phyloP scores from a whole-genome alignment of 805 yeast genomes.

The Candida alai region DNA sequence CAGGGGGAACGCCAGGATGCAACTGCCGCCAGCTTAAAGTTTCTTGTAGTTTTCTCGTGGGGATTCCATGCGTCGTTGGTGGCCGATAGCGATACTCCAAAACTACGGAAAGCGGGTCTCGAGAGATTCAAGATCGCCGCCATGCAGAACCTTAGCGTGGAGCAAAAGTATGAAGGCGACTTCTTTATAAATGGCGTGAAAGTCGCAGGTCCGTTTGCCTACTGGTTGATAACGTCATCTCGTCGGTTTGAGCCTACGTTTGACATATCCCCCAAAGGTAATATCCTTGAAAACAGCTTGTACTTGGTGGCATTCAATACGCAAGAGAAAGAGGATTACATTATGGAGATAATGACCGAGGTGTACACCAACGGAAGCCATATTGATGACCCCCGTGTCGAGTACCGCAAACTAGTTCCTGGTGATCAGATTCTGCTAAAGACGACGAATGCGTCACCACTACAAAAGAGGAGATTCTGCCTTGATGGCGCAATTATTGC shows the following conservation, averaged over 20 bases:
- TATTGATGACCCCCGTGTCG: conserved; percentile 43
- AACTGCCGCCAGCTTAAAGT: conserved; percentile 20
- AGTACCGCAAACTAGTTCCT: conserved; percentile 34
- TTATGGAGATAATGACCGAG: conserved; percentile 52
- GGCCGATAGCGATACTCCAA: conserved; percentile 71
- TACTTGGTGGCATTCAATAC: conserved; percentile 45
- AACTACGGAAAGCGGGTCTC: conserved; percentile 58
- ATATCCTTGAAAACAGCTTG: conserved; percentile 39
- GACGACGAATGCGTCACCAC: conserved; percentile 10
- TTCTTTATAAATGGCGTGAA: conserved; percentile 15
- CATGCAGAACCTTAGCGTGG: conserved; percentile 40
- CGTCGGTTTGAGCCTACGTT: conserved; percentile 57
- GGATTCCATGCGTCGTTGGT: conserved; percentile 84
- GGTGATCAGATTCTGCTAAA: conserved; percentile 21
- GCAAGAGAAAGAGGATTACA: conserved; percentile 17
- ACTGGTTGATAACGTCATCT: conserved; percentile 56
- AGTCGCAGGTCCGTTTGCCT: conserved; percentile 46
- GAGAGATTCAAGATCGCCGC: conserved; percentile 74
- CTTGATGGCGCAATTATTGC: conserved; percentile 57
- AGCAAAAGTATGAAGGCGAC: conserved; percentile 51
- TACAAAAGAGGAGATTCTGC: conserved; percentile 50
- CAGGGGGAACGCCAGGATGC: conserved; percentile 15
- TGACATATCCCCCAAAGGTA: conserved; percentile 58
- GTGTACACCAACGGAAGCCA: conserved; percentile 60
- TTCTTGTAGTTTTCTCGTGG: conserved; percentile 74